Evolutionary conservation across 2,329 filamentous ascomycete genomes (phyloP).

Genomic region (Pseudogymnoascus sp.): DNA sequence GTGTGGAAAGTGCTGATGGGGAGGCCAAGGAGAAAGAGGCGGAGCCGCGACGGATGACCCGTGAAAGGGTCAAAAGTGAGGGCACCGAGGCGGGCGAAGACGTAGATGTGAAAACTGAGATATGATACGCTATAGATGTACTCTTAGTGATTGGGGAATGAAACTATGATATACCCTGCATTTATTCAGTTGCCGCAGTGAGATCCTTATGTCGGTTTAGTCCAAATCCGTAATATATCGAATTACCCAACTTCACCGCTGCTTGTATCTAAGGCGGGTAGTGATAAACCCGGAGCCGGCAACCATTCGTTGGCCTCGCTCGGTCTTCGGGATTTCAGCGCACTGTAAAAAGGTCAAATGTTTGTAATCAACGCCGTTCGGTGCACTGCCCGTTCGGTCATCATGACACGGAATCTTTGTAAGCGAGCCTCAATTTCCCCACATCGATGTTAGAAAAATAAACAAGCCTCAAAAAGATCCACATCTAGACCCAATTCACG

Average conservation of each 20-base stretch:
- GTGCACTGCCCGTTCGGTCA: background rate
- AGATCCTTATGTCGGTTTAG: background rate
- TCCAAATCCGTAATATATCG: background rate
- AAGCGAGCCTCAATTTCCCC: background rate
- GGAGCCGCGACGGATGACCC: background rate
- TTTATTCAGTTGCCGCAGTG: background rate
- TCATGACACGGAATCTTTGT: background rate
- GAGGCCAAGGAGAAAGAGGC: background rate
- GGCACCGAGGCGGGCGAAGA: background rate
- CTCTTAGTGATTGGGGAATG: background rate
- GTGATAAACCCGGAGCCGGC: background rate
- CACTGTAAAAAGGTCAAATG: background rate
- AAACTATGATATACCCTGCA: background rate
- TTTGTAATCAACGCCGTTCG: background rate
- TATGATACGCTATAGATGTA: constrained; percentile 6
- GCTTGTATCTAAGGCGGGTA: background rate
- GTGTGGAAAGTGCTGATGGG: background rate
- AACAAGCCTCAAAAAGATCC: background rate
- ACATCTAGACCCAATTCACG: background rate
- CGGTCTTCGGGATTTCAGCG: background rate
- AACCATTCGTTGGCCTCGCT: background rate
- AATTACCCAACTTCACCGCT: background rate
- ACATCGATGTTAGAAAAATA: background rate
- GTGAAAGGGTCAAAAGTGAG: background rate
- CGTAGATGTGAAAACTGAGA: background rate